phyloP scores from a whole-genome alignment of 2,329 filamentous ascomycete species.

The Talaromyces rugulosus region DNA sequence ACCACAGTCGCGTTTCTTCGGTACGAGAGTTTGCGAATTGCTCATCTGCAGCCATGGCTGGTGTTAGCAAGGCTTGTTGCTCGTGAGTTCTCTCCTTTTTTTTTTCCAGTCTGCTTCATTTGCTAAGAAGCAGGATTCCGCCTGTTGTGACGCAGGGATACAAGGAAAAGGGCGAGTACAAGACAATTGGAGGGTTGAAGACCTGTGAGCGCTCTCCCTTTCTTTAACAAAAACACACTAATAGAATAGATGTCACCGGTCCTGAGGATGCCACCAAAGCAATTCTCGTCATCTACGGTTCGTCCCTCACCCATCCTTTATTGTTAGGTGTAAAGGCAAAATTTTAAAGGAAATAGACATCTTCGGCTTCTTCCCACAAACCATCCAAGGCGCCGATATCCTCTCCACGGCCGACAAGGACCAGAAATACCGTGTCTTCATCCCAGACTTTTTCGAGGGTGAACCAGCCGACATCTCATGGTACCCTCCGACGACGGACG shows the following conservation, averaged over 20 bases:
- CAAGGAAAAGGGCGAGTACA: conserved; percentile 56
- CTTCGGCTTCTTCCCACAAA: conserved; percentile 62
- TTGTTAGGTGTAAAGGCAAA: neutral
- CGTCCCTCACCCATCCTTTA: neutral
- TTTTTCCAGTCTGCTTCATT: conserved; percentile 4
- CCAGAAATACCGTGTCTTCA: conserved; percentile 76
- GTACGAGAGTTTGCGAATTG: conserved; percentile 16
- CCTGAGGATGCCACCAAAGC: conserved; percentile 53
- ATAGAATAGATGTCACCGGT: conserved; percentile 50
- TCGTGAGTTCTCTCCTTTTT: conserved; percentile 23
- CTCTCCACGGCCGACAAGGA: conserved; percentile 60
- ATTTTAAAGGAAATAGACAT: conserved; percentile 45
- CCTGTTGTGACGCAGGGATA: conserved; percentile 45
- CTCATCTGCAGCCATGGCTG: conserved; percentile 30
- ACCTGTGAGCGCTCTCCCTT: conserved; percentile 44
- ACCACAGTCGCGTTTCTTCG: neutral
- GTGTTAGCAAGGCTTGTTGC: conserved; percentile 43
- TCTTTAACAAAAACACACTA: neutral
- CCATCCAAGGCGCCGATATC: conserved; percentile 61
- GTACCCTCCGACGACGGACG: conserved; percentile 58
- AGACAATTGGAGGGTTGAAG: conserved; percentile 57
- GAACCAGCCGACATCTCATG: conserved; percentile 60
- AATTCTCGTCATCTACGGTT: conserved; percentile 54
- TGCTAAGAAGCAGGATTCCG: conserved; percentile 30
- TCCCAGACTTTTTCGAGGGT: conserved; percentile 88